phyloP scores from a whole-genome alignment of 192 early-diverging fungal genomes.

The Coemansia biformis region DNA sequence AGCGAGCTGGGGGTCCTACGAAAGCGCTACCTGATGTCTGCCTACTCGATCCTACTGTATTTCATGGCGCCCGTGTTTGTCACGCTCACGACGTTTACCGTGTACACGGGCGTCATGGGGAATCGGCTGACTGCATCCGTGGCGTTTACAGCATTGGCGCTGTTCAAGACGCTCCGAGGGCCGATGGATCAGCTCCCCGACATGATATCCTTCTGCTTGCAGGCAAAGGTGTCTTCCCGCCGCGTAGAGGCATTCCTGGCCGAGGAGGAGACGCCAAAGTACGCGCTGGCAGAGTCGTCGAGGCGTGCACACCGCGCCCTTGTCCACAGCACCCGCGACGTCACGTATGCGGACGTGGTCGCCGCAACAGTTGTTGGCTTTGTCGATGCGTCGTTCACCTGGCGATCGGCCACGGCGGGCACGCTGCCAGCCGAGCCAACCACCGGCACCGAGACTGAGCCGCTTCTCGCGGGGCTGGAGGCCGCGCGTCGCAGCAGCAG shows the following conservation, averaged over 20 bases:
- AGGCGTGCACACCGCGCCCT: conserved; percentile 11
- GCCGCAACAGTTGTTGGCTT: conserved; percentile 58
- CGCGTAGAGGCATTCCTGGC: conserved; percentile 72
- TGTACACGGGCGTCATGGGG: conserved; percentile 60
- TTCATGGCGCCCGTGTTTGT: conserved; percentile 58
- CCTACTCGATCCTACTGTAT: conserved; percentile 53
- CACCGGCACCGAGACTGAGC: conserved; percentile 4
- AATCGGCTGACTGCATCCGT: conserved; percentile 56
- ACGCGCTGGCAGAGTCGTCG: conserved; percentile 20
- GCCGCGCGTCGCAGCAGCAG: background rate
- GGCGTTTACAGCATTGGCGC: conserved; percentile 64
- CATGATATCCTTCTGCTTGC: conserved; percentile 57
- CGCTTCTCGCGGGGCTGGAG: conserved; percentile 5
- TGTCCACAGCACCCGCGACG: conserved; percentile 6
- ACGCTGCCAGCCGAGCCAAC: background rate
- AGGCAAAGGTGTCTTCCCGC: conserved; percentile 60
- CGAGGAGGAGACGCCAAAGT: conserved; percentile 63
- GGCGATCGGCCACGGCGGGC: conserved; percentile 31
- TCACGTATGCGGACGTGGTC: conserved; percentile 37
- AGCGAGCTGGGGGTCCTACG: conserved; percentile 56
- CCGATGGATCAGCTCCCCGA: conserved; percentile 46
- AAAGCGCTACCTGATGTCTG: conserved; percentile 25
- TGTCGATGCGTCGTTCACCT: conserved; percentile 63
- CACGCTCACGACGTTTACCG: conserved; percentile 56
- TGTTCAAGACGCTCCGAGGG: conserved; percentile 62